Conservation (phyloP, 345 rosid genomes). For the Lepidium didymum region DNA sequence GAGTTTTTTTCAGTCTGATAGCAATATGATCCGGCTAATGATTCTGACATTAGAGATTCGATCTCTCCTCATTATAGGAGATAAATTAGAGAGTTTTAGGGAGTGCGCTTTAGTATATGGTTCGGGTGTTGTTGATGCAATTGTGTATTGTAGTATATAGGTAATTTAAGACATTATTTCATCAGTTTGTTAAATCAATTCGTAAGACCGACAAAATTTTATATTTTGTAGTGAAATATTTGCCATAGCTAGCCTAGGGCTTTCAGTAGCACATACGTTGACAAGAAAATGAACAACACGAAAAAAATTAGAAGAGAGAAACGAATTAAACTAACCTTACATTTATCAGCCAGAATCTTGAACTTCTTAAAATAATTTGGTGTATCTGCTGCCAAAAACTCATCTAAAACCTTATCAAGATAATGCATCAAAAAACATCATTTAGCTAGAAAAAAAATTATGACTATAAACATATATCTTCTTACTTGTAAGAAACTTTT, state of each 20-base stretch:
- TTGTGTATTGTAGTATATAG: no score
- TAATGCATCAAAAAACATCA: slow-evolving; percentile 48
- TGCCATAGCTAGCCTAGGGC: neutral
- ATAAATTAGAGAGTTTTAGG: no score
- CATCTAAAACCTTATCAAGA: slow-evolving; percentile 63
- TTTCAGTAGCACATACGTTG: neutral
- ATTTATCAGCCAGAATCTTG: slow-evolving; percentile 53
- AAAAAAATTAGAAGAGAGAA: neutral
- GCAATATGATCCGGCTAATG: no score
- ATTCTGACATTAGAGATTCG: no score
- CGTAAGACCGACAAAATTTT: no score
- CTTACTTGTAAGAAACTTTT: slow-evolving; percentile 41
- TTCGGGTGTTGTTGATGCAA: no score
- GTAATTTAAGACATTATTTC: no score
- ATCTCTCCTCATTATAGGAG: no score
- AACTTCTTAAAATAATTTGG: slow-evolving; percentile 67
- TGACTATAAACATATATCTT: slow-evolving; percentile 7
- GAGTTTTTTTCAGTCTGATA: no score
- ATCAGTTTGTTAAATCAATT: no score
- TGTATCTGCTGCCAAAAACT: slow-evolving; percentile 42
- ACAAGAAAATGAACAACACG: neutral
- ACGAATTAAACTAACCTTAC: slow-evolving; percentile 41
- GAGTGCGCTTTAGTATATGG: no score
- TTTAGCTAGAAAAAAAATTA: slow-evolving; percentile 52
- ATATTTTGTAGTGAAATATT: neutral